These are phyloP conservation scores for Arthrocladium fulminans DNA, from an alignment of 2,329 filamentous ascomycete genomes.

Conservation along the genomic window DNA sequence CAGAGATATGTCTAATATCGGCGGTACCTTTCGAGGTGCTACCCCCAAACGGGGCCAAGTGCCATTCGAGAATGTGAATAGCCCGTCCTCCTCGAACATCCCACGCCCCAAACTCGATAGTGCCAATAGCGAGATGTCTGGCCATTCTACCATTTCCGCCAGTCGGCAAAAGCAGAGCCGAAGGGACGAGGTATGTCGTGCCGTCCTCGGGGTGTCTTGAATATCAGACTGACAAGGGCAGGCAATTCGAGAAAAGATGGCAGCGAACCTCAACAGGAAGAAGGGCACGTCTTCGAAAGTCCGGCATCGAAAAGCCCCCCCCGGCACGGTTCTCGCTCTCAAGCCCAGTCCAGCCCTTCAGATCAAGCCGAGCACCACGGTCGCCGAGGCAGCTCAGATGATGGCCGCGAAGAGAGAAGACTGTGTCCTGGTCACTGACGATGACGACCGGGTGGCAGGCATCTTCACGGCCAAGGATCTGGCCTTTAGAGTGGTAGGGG, in stretches of 20 bases:
- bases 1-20: constrained; percentile 17
- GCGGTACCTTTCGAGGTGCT: constrained; percentile 51
- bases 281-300: constrained; percentile 70
- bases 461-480: constrained; percentile 99
- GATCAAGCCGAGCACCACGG: constrained; percentile 90
- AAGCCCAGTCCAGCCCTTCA: constrained; percentile 93
- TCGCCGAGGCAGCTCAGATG: constrained; percentile 91
- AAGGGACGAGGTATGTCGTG: constrained; percentile 78
- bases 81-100: constrained; percentile 45
- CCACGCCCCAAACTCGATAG: constrained; percentile 53
- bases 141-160: constrained; percentile 67
- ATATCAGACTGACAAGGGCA: constrained; percentile 33
- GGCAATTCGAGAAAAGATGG: constrained; percentile 95
- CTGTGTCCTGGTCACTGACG: constrained; percentile 93
- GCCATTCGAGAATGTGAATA: constrained; percentile 41
- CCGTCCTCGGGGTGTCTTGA: constrained; percentile 9
- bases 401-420: constrained; percentile 99
- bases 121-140: constrained; percentile 44
- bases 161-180: constrained; percentile 95
- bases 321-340: constrained; percentile 88
- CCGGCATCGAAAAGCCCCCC: constrained; percentile 84
- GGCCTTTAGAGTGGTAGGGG: constrained; percentile 90
- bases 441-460: constrained; percentile 93
- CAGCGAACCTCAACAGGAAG: constrained; percentile 97
- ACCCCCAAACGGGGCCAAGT: constrained; percentile 45